A percentile compares a stretch with the other conserved stretches of the same genome.
These are phyloP conservation scores for Annulohypoxylon nitens DNA, from an alignment of 495 filamentous ascomycete species.

Conservation along the genomic window DNA sequence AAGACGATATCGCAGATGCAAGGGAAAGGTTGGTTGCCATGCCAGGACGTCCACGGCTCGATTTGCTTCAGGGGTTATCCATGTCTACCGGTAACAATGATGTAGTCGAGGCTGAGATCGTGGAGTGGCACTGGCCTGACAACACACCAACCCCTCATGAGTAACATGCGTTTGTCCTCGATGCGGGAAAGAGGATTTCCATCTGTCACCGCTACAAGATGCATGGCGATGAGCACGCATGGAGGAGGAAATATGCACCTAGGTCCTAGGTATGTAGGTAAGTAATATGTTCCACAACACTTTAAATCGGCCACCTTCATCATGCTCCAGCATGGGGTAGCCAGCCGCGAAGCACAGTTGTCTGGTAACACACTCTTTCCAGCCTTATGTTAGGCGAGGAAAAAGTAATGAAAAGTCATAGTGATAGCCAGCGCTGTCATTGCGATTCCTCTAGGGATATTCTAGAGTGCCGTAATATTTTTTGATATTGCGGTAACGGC, in stretches of 20 bases:
- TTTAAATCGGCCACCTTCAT: slow-evolving; percentile 18
- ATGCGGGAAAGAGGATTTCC: slow-evolving; percentile 27
- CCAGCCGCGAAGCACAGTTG: slow-evolving; percentile 20
- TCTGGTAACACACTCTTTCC: slow-evolving; percentile 17
- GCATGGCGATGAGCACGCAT: slow-evolving; percentile 29
- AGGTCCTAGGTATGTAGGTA: background rate
- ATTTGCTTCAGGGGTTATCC: slow-evolving; percentile 35
- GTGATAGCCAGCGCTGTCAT: background rate
- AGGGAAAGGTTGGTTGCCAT: slow-evolving; percentile 42
- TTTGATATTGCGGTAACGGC: slow-evolving; percentile 17
- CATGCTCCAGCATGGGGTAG: slow-evolving; percentile 32
- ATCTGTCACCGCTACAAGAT: slow-evolving; percentile 30
- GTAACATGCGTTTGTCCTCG: slow-evolving; percentile 29
- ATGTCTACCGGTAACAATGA: slow-evolving; percentile 45
- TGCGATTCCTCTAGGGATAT: background rate
- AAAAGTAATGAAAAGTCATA: slow-evolving; percentile 7
- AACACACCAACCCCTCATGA: slow-evolving; percentile 47
- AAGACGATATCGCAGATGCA: slow-evolving; percentile 45
- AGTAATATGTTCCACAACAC: slow-evolving; percentile 23
- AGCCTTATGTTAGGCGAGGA: slow-evolving; percentile 26
- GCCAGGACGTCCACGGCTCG: slow-evolving; percentile 38
- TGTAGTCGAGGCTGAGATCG: slow-evolving; percentile 47
- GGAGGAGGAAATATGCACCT: background rate
- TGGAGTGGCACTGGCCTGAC: slow-evolving; percentile 37
- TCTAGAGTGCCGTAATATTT: slow-evolving; percentile 3